phyloP scores from a whole-genome alignment of 768 basidiomycete genomes.

The Aureoboletus auriporus region DNA sequence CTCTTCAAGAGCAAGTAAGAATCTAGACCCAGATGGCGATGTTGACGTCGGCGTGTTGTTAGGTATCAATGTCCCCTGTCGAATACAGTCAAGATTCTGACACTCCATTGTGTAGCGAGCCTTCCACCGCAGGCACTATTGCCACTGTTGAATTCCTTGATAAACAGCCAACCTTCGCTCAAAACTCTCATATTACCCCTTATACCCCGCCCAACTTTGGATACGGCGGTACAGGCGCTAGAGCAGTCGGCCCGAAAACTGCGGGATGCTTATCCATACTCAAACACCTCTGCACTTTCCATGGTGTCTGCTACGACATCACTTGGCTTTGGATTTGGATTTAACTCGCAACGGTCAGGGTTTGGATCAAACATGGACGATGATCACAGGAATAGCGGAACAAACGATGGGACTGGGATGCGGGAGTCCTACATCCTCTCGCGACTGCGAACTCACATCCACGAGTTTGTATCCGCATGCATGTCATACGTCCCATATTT shows the following conservation, averaged over 20 bases:
- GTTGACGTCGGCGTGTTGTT: constrained; percentile 76
- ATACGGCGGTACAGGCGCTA: constrained; percentile 67
- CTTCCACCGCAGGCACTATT: constrained; percentile 74
- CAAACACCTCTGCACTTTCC: constrained; percentile 40
- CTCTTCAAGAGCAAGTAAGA: constrained; percentile 47
- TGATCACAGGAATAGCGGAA: constrained; percentile 20
- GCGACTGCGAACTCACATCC: constrained; percentile 68
- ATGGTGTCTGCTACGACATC: constrained; percentile 32
- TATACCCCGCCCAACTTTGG: constrained; percentile 81
- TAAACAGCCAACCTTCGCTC: constrained; percentile 64
- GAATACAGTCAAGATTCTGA: neutral
- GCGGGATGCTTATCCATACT: constrained; percentile 81
- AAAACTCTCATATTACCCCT: constrained; percentile 70
- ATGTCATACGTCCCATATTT: constrained; percentile 86
- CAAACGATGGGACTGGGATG: constrained; percentile 53
- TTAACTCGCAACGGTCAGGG: constrained; percentile 15
- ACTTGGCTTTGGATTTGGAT: constrained; percentile 29
- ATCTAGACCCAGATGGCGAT: constrained; percentile 36
- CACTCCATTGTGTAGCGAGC: constrained; percentile 49
- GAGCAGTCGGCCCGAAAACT: constrained; percentile 67
- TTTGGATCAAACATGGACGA: constrained; percentile 32
- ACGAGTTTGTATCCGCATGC: constrained; percentile 73
- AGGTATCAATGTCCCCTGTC: constrained; percentile 44
- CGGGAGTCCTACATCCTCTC: constrained; percentile 77
- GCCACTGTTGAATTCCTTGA: constrained; percentile 65